These are phyloP conservation scores for Fusarium mundagurra DNA, from an alignment of 2,329 filamentous ascomycete genomes.

Conservation along the genomic window DNA sequence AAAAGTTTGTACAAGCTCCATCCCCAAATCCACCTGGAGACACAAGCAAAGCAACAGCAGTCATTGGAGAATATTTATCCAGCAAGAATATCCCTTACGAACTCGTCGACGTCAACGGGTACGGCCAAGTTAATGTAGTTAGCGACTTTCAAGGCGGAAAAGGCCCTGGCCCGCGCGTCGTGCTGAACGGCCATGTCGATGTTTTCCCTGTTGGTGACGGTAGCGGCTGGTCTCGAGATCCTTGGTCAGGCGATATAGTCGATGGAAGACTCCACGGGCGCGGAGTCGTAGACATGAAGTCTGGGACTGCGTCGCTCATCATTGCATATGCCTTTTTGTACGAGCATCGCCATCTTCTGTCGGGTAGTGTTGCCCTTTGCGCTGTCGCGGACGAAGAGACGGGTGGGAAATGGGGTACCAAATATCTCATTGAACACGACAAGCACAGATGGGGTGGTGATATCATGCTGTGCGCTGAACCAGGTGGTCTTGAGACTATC, in stretches of 20 bases:
- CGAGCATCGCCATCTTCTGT: background rate
- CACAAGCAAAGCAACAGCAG: background rate
- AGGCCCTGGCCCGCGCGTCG: background rate
- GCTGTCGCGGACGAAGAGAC: background rate
- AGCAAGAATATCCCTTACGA: background rate
- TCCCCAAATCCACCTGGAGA: background rate
- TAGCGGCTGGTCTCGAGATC: background rate
- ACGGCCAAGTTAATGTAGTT: background rate
- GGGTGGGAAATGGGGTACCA: background rate
- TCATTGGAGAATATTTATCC: background rate
- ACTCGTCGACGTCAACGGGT: background rate
- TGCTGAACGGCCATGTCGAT: constrained; percentile 1
- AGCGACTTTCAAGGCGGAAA: background rate
- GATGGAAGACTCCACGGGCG: background rate
- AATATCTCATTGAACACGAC: background rate
- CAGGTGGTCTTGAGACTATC: background rate
- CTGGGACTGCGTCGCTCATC: background rate
- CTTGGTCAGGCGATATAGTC: background rate
- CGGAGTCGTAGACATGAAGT: constrained; percentile 2
- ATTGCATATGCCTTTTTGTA: background rate
- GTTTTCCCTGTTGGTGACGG: background rate
- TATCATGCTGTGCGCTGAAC: background rate
- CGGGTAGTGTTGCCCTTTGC: background rate
- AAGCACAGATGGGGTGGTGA: background rate
- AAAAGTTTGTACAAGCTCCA: background rate